These are phyloP conservation scores for Talaromyces nanjingensis DNA, from an alignment of 495 filamentous ascomycete species.

Conservation along the genomic window DNA sequence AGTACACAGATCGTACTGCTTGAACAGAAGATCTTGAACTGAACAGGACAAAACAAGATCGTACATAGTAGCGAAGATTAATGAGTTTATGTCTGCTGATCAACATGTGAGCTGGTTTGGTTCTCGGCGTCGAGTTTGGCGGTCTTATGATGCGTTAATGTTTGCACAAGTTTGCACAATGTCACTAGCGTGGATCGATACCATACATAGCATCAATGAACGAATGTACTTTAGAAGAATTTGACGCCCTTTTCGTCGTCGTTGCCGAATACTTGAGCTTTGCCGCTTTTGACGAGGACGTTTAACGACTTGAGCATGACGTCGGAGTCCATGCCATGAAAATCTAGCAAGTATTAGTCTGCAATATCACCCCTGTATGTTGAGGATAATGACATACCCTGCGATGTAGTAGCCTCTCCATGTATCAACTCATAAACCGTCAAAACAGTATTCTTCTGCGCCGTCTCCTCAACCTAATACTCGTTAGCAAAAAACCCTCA, in stretches of 20 bases:
- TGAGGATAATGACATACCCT: constrained; percentile 35
- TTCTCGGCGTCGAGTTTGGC: not conserved
- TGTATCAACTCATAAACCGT: constrained; percentile 71
- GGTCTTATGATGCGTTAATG: not conserved
- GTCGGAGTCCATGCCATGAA: constrained; percentile 80
- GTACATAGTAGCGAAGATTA: not conserved
- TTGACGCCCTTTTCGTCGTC: constrained; percentile 89
- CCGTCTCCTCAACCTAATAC: constrained; percentile 58
- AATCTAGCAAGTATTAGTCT: constrained; percentile 45
- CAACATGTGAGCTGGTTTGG: not conserved
- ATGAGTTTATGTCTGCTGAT: not conserved
- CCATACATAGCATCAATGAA: not conserved
- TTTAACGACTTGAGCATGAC: constrained; percentile 70
- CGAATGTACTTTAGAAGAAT: constrained; percentile 62
- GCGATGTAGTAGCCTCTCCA: constrained; percentile 54
- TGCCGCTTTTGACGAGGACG: constrained; percentile 78
- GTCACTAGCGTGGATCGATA: not conserved
- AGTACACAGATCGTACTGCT: constrained; percentile 14
- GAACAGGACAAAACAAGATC: not conserved
- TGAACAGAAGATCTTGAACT: constrained; percentile 10
- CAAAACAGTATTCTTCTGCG: constrained; percentile 64
- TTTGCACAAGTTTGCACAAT: not conserved
- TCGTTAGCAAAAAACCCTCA: not conserved
- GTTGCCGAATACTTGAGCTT: constrained; percentile 83
- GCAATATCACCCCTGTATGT: not conserved